Percentiles rank a stretch among this genome's conserved stretches.
These are phyloP conservation scores for Eucalyptus lansdowneana DNA, from an alignment of 345 rosid genomes.

Conservation along the genomic window DNA sequence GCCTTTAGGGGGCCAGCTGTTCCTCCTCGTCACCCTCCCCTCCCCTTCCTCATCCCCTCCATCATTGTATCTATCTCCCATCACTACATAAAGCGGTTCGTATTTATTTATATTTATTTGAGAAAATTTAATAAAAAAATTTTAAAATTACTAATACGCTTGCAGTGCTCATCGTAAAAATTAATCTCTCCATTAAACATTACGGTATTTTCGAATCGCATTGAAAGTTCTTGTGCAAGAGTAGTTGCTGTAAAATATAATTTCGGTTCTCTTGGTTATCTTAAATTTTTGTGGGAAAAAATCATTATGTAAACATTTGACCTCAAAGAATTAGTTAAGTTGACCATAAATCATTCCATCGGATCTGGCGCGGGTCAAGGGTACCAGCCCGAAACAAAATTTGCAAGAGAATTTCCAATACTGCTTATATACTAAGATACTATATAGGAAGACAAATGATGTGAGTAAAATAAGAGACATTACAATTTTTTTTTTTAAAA, in stretches of 20 bases:
- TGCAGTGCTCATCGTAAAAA: rapidly evolving
- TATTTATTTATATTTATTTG: background rate
- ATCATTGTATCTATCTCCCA: background rate
- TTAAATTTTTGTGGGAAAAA: background rate
- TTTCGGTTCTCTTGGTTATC: background rate
- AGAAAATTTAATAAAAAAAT: background rate
- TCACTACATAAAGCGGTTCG: background rate
- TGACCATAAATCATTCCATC: background rate
- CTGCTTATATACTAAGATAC: no score
- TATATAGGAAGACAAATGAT: rapidly evolving
- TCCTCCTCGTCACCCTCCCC: background rate
- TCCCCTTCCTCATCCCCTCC: no score
- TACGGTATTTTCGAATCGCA: rapidly evolving
- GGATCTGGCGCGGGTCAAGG: rapidly evolving
- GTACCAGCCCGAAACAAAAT: background rate
- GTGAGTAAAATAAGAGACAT: no score
- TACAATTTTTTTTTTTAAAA: no score
- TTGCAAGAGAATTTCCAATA: no score
- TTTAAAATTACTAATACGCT: rapidly evolving
- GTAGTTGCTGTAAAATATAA: background rate
- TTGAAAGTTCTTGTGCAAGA: background rate
- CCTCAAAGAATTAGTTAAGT: background rate
- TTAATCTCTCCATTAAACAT: background rate
- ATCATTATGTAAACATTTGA: background rate
- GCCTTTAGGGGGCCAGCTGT: background rate